Evolutionary conservation across 2,329 filamentous ascomycete genomes (phyloP).

Genomic region (Stemphylium vesicarium): DNA sequence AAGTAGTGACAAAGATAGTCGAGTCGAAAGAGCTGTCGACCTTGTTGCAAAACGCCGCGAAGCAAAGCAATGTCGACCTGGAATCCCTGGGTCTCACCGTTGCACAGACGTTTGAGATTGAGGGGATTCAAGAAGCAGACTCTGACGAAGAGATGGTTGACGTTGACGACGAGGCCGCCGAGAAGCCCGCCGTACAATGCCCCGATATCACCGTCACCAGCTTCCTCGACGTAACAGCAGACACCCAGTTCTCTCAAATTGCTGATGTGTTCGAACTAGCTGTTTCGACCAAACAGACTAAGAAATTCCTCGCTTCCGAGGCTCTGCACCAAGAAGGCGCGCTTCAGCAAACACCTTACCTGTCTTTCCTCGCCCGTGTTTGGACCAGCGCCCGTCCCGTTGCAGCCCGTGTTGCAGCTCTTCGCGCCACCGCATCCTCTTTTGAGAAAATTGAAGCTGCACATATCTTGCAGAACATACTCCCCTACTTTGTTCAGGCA

Average conservation of each 20-base stretch:
- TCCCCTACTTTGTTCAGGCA: slow-evolving; percentile 81
- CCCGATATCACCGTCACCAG: slow-evolving; percentile 36
- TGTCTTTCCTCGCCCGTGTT: slow-evolving; percentile 77
- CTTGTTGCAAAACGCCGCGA: slow-evolving; percentile 70
- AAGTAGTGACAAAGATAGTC: slow-evolving; percentile 39
- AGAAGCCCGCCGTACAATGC: slow-evolving; percentile 22
- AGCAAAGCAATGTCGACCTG: slow-evolving; percentile 73
- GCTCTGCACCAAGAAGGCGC: slow-evolving; percentile 63
- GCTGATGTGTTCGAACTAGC: slow-evolving; percentile 37
- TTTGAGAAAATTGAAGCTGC: slow-evolving; percentile 47
- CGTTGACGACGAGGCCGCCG: slow-evolving; percentile 51
- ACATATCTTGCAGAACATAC: slow-evolving; percentile 75
- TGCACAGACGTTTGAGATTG: slow-evolving; percentile 21
- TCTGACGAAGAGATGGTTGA: slow-evolving; percentile 59
- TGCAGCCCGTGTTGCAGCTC: slow-evolving; percentile 70
- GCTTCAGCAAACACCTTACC: slow-evolving; percentile 68
- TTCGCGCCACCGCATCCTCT: slow-evolving; percentile 60
- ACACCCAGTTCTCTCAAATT: slow-evolving; percentile 39
- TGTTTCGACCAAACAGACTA: slow-evolving; percentile 28
- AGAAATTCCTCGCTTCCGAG: slow-evolving; percentile 60
- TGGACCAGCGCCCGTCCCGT: slow-evolving; percentile 76
- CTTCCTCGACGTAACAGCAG: slow-evolving; percentile 31
- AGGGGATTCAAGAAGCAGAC: slow-evolving; percentile 17
- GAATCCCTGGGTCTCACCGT: slow-evolving; percentile 61
- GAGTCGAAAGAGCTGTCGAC: slow-evolving; percentile 51